These are phyloP conservation scores for Glycyrrhiza uralensis DNA, from an alignment of 306 rosid genomes.

Conservation along the genomic window DNA sequence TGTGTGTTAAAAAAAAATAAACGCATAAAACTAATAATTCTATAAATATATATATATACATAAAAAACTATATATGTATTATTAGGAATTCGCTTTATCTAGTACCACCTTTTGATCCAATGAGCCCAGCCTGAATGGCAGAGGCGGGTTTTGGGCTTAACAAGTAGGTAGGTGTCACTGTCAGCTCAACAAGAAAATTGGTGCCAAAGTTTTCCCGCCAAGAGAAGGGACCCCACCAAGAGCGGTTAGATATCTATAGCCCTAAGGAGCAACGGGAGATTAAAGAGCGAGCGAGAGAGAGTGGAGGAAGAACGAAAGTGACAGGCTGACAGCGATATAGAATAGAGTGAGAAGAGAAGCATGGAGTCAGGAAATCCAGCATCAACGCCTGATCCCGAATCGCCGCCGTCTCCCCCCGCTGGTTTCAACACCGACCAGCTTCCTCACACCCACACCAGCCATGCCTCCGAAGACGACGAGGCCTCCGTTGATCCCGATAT, in stretches of 20 bases:
- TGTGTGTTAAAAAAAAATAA: no score
- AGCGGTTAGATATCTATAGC: neutral
- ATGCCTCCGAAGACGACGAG: constrained; percentile 68
- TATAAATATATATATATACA: no score
- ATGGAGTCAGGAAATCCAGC: constrained; percentile 58
- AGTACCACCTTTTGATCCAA: no score
- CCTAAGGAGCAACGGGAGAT: neutral
- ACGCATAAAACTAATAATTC: no score
- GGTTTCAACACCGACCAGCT: constrained; percentile 90
- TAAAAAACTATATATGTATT: no score
- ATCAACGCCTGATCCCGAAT: constrained; percentile 71
- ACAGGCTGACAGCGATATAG: no score
- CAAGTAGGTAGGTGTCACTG: neutral
- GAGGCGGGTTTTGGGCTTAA: no score
- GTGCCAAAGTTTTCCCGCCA: constrained; percentile 73
- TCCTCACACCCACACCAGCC: constrained; percentile 78
- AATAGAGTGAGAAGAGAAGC: neutral
- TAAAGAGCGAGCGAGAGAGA: no score
- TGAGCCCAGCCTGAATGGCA: no score
- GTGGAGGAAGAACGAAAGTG: no score
- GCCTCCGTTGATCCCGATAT: constrained; percentile 83
- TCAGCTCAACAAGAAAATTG: constrained; percentile 24
- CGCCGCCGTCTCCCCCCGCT: constrained; percentile 64
- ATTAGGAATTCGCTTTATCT: no score
- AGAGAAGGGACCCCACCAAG: neutral